Evolutionary conservation across 2,329 filamentous ascomycete genomes (phyloP), one percentile per base, ranked within the genome.

Genomic region (Colletotrichum sidae): DNA sequence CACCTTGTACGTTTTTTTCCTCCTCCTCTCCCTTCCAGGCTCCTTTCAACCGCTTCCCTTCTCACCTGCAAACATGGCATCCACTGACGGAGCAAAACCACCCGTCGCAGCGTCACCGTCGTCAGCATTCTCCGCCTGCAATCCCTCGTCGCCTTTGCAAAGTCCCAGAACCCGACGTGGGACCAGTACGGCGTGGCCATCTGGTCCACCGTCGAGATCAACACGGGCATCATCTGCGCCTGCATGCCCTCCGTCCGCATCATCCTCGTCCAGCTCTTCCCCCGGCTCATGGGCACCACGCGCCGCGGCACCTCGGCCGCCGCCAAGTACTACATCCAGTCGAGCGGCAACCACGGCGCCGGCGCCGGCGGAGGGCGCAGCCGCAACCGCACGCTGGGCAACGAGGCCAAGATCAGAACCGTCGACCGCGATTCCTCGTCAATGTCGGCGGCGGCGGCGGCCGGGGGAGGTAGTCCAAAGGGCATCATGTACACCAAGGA

Each of bases 161-260:
- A 72, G 25, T 72, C 70, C 0, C 46, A 64, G 37, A 79, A 80
- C 49, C 71, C 73, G 0, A 78, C 78, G 0, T 80, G 77, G 77
- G 70, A 74, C 15, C 70, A 75, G 72, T 70, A 73, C 13, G 75
- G 71, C 4, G 67, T 78, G 0, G 72, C 71, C 6, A 67, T 73
- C 17, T 80, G 75, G 77, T 79, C 78, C 0, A 74, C 71, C 0
- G 71, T 81, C 33, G 79, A 81, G 62, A 75, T 78, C 61, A 77
- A 77, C 59, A 73, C 78, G 13, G 78, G 75, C 44, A 73, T 79
- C 11, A 76, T 81, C 8, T 65, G 79, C 62, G 76, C 74, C 8
- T 81, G 78, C 50, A 70, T 81, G 72, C 79, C 79, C 0, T 72
- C 77, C 0, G 58, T 80, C 2, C 72, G 77, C 8, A 70, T 77